Percentiles rank a stretch among this genome's conserved stretches.
phyloP scores from a whole-genome alignment of 805 yeast genomes.

The Wickerhamiella bombiphila region DNA sequence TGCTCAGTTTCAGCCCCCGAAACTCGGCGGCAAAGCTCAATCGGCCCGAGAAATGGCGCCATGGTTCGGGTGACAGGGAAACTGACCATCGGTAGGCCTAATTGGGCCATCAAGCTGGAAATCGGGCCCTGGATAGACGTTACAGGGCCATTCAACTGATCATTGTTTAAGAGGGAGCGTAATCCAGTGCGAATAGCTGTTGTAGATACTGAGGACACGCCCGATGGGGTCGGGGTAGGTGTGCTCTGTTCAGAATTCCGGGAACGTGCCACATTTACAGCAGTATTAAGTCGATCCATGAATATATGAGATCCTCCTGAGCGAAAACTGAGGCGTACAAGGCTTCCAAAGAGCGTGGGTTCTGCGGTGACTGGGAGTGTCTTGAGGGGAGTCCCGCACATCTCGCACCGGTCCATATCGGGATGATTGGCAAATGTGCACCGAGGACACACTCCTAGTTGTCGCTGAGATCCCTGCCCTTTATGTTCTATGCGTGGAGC shows the following conservation, averaged over 20 bases:
- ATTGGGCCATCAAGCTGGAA: conserved; percentile 47
- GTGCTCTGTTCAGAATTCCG: neutral
- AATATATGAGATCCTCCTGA: conserved; percentile 49
- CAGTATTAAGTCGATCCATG: conserved; percentile 26
- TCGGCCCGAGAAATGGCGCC: conserved; percentile 8
- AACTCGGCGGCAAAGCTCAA: conserved; percentile 21
- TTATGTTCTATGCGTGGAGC: conserved; percentile 3
- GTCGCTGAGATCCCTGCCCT: no score
- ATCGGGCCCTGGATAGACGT: neutral
- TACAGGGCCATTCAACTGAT: neutral
- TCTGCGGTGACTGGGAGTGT: conserved; percentile 18
- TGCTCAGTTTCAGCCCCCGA: conserved; percentile 33
- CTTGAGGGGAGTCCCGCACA: conserved; percentile 55
- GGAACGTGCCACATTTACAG: conserved; percentile 1
- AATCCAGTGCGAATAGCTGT: neutral
- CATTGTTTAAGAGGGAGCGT: neutral
- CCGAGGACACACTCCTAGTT: conserved; percentile 33
- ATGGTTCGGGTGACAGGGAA: conserved; percentile 15
- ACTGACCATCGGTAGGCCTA: conserved; percentile 38
- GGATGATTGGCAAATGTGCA: conserved; percentile 82
- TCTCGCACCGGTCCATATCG: conserved; percentile 61
- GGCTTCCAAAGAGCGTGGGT: conserved; percentile 10
- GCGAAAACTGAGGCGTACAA: conserved; percentile 40
- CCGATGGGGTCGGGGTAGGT: neutral
- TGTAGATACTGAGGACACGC: neutral